Base-by-base conservation (phyloP, 1,284 basidiomycete genomes). In the Porodaedalea pini region DNA sequence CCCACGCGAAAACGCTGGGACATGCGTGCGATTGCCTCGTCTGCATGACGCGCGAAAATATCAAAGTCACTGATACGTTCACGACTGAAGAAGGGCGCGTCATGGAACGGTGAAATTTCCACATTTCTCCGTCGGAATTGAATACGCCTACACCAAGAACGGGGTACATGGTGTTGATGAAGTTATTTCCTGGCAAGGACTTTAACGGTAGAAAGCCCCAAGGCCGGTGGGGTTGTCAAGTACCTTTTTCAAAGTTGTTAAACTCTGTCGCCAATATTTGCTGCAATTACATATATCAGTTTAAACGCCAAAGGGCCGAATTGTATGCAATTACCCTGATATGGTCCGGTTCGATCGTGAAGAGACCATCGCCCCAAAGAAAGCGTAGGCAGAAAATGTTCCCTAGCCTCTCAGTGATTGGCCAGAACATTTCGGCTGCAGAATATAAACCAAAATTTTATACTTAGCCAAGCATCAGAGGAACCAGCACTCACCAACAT, bases 101-200 rank as follows among this genome's bases (percentile, higher is more conserved):
- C 53, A 69, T 65, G 15, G 60, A 52, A 49, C 67, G 60, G 45
- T 69, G 67, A 56, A 62, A 64, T 48, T 61, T 61, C 54, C 40
- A 17, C 6, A 43, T 17, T 5, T 60, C 59, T 66, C 77, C 76
- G 57, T 79, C 76, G 1, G 76, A 68, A 60, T 79, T 77, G 62
- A 79, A 79, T 8, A 78, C 75, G 2, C 78, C 78, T 1, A 70
- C 70, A 8, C 77, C 78, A 13, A 78, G 64, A 3, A 78, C 64
- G 15, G 68, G 67, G 29, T 67, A 55, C 1, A 69, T 70, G 15
- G 57, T 56, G 43, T 66, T 66, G 29, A 63, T 65, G 44, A 73
- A 68, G 40, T 60, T 63, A 15, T 65, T 61, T 2, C 73, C 73
- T 73, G 43, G 70, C 51, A 62, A 29, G 61, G 27, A 6, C 19